Percentiles rank a stretch among this genome's conserved stretches.
Evolutionary conservation across 306 rosid species (phyloP).

Genomic region (Acmispon strigosus): DNA sequence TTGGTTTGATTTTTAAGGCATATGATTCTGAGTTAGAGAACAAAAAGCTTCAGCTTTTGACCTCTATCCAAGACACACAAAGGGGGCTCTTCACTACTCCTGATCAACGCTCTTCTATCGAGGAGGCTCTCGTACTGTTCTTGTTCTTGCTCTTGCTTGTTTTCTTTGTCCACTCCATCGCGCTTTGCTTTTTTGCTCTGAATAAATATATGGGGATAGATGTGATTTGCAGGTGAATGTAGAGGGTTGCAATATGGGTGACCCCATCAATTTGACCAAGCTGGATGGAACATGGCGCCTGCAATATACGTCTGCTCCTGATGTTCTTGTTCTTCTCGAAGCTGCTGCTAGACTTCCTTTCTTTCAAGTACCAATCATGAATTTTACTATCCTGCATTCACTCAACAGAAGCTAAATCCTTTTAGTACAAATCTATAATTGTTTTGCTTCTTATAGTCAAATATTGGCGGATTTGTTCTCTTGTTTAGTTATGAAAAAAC

Average conservation of each 20-base stretch:
- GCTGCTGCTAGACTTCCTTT: conserved; percentile 84
- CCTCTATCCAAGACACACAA: conserved; percentile 65
- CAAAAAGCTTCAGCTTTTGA: conserved; percentile 50
- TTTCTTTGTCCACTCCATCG: not conserved
- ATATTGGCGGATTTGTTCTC: not conserved
- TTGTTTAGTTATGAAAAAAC: not conserved
- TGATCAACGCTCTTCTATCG: conserved; percentile 70
- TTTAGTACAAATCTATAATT: not conserved
- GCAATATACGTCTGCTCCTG: conserved; percentile 86
- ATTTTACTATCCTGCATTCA: not conserved
- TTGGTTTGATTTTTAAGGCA: conserved; percentile 25
- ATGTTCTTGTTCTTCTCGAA: conserved; percentile 78
- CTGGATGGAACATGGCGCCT: conserved; percentile 94
- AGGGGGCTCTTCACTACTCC: conserved; percentile 75
- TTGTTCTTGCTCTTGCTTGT: not conserved
- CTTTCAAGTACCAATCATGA: conserved; percentile 50
- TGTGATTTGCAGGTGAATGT: conserved; percentile 52
- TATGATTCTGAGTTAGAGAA: conserved; percentile 51
- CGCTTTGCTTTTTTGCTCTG: not conserved
- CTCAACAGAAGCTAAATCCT: not conserved
- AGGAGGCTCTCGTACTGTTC: conserved; percentile 57
- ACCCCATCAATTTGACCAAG: conserved; percentile 47
- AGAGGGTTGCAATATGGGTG: conserved; percentile 51
- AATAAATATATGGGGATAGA: not conserved
- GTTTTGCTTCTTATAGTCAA: not conserved